phyloP scores from a whole-genome alignment of 2,329 filamentous ascomycete genomes.

The Magnaporthiopsis rhizophila region DNA sequence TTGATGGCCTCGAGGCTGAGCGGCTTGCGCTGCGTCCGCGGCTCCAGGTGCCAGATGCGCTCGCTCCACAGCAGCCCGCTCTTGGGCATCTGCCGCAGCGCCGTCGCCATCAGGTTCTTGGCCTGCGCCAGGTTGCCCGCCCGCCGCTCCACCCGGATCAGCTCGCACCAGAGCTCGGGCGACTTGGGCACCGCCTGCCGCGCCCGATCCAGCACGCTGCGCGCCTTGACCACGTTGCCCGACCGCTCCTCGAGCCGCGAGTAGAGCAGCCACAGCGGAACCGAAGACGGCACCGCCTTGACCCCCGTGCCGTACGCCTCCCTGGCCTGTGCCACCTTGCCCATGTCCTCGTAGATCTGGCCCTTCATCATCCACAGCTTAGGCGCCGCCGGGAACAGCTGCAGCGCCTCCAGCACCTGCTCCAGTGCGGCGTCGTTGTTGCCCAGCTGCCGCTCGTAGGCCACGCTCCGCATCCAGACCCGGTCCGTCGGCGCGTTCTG shows the following conservation, averaged over 20 bases:
- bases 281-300: conserved; percentile 74
- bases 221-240: conserved; percentile 81
- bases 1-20: conserved; percentile 91
- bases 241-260: conserved; percentile 78
- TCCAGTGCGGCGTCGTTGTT: conserved; percentile 76
- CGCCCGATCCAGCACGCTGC: conserved; percentile 86
- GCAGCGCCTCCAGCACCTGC: conserved; percentile 77
- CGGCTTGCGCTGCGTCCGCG: conserved; percentile 85
- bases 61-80: conserved; percentile 88
- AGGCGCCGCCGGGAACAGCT: conserved; percentile 73
- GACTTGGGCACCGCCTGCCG: conserved; percentile 81
- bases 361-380: conserved; percentile 99
- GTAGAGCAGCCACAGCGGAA: conserved; percentile 84
- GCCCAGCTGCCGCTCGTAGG: conserved; percentile 80
- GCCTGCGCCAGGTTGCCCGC: conserved; percentile 78
- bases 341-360: conserved; percentile 84
- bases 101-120: conserved; percentile 86
- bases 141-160: conserved; percentile 85
- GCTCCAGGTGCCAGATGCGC: conserved; percentile 90
- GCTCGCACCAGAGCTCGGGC: conserved; percentile 81
- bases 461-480: conserved; percentile 94
- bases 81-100: conserved; percentile 82
- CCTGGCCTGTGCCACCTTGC: conserved; percentile 73
- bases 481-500: conserved; percentile 88
- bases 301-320: conserved; percentile 87